These are phyloP conservation scores for Acorus calamus DNA, from an alignment of 106 monocot genomes.

Conservation along the genomic window DNA sequence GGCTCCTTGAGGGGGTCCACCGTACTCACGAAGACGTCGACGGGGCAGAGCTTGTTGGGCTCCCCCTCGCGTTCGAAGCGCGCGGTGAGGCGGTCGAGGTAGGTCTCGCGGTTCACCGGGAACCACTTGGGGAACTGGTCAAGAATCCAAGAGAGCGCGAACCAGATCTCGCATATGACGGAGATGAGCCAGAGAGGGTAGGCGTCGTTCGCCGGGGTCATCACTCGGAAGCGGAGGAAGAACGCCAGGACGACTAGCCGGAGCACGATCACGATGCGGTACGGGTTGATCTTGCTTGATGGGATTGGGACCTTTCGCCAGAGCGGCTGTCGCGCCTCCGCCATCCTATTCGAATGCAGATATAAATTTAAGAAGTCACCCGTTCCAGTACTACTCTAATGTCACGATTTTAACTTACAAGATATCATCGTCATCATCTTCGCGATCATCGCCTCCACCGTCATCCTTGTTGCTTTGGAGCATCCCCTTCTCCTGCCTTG, in stretches of 20 bases:
- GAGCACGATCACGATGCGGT: constrained; percentile 81
- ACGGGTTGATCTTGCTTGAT: constrained; percentile 80
- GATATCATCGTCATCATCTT: constrained; percentile 50
- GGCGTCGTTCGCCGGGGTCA: constrained; percentile 74
- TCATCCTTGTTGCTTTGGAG: constrained; percentile 16
- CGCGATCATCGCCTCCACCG: constrained; percentile 36
- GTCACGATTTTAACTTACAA: constrained; percentile 31
- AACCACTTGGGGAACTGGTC: constrained; percentile 98
- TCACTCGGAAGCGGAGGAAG: constrained; percentile 82
- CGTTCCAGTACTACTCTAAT: no score
- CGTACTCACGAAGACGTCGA: constrained; percentile 87
- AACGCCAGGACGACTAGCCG: constrained; percentile 73
- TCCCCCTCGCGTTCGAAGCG: constrained; percentile 71
- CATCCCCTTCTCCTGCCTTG: constrained; percentile 51
- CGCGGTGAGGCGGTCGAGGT: constrained; percentile 79
- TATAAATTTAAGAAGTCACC: not conserved
- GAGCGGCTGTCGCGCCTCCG: constrained; percentile 86
- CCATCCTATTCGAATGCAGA: constrained; percentile 26
- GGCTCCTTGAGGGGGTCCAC: constrained; percentile 96
- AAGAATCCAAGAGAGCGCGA: constrained; percentile 93
- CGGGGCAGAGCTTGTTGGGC: constrained; percentile 44
- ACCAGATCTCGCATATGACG: constrained; percentile 94
- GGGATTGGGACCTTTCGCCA: constrained; percentile 91
- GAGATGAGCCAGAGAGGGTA: constrained; percentile 86
- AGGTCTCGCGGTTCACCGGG: constrained; percentile 71